Conservation (phyloP, 1,139 yeast species). For the Keqinozyma sinolaborantium region DNA sequence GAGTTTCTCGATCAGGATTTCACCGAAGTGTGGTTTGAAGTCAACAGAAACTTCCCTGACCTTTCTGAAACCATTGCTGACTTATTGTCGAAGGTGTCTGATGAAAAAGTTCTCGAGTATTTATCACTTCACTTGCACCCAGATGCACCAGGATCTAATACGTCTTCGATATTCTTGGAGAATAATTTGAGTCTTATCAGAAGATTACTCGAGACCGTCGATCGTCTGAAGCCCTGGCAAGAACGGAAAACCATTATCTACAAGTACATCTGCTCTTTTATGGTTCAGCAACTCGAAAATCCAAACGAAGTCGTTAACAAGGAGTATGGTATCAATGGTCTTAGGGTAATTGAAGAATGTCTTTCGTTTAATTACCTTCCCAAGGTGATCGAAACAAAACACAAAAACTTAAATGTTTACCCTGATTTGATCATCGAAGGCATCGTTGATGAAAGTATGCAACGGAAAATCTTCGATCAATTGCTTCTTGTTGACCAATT, state of each 20-base stretch:
- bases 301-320: constrained; percentile 6
- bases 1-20: constrained; percentile 30
- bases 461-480: constrained; percentile 37
- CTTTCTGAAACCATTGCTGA: constrained; percentile 48
- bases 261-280: background rate
- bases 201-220: background rate
- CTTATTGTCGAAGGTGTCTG: constrained; percentile 22
- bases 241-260: background rate
- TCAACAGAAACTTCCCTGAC: constrained; percentile 51
- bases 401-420: constrained; percentile 11
- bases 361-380: constrained; percentile 46
- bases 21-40: constrained; percentile 44
- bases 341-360: constrained; percentile 47
- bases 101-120: background rate
- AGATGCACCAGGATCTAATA: background rate
- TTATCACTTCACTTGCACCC: background rate
- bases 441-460: constrained; percentile 23
- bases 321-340: constrained; percentile 21
- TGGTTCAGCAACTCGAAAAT: background rate
- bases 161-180: background rate
- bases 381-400: constrained; percentile 13
- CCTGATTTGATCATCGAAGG: constrained; percentile 8
- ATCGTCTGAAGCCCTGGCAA: background rate
- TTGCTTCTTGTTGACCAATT: constrained; percentile 38
- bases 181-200: background rate